Percentiles rank a stretch among this genome's conserved stretches.
Evolutionary conservation across 176 grass and related monocot species (phyloP).

Genomic region (Carex pumila): DNA sequence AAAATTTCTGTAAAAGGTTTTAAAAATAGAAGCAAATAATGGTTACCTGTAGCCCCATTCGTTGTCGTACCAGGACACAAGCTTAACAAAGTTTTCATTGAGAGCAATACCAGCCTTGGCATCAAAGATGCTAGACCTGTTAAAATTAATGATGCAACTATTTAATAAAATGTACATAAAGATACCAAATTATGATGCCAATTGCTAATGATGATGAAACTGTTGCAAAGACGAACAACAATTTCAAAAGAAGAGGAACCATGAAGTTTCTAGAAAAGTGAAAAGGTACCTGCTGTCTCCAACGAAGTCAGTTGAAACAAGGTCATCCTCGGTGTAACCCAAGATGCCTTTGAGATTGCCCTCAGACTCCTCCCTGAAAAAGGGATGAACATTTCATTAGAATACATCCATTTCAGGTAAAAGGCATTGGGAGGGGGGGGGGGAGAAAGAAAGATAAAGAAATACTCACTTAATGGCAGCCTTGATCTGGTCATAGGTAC

Average conservation of each 20-base stretch:
- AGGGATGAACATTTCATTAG: background rate
- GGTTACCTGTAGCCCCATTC: constrained; percentile 69
- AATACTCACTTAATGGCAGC: constrained; percentile 52
- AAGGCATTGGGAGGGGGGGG: no score
- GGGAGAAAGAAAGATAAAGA: background rate
- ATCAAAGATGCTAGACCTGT: constrained; percentile 68
- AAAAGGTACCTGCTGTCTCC: constrained; percentile 69
- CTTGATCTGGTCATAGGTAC: constrained; percentile 54
- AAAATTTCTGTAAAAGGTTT: no score
- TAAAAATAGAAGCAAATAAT: no score
- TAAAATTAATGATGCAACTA: background rate
- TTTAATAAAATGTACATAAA: background rate
- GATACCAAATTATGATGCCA: background rate
- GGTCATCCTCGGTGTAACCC: constrained; percentile 83
- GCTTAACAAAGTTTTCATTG: constrained; percentile 43
- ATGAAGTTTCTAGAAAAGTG: background rate
- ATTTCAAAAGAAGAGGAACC: background rate
- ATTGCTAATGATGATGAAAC: background rate
- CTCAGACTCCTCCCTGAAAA: constrained; percentile 70
- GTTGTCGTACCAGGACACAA: constrained; percentile 66
- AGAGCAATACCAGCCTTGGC: constrained; percentile 67
- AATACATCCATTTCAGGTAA: background rate
- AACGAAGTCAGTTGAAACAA: constrained; percentile 87
- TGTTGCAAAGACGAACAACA: background rate
- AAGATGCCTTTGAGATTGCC: constrained; percentile 80